phyloP scores from a whole-genome alignment of 768 basidiomycete species.

The Tricholoma saponaceum region DNA sequence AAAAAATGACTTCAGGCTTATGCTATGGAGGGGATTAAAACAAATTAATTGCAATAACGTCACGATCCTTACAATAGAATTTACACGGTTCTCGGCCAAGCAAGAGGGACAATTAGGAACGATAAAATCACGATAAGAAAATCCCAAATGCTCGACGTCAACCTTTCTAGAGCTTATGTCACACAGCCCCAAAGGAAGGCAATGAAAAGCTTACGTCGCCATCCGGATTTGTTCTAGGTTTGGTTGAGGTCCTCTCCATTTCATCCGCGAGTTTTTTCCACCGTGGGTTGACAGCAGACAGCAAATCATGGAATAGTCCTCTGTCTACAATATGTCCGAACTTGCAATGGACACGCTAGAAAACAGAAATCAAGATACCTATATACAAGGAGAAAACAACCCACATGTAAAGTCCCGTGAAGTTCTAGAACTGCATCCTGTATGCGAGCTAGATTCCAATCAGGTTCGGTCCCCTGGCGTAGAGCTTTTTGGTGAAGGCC shows the following conservation, averaged over 20 bases:
- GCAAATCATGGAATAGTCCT: slow-evolving; percentile 65
- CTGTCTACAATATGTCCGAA: slow-evolving; percentile 68
- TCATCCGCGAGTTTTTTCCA: slow-evolving; percentile 74
- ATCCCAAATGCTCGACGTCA: slow-evolving; percentile 64
- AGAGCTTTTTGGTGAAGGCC: slow-evolving; percentile 87
- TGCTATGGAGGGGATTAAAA: slow-evolving; percentile 37
- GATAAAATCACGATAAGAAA: slow-evolving; percentile 71
- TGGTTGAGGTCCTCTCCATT: slow-evolving; percentile 50
- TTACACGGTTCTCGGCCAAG: slow-evolving; percentile 47
- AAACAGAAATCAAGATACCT: neutral
- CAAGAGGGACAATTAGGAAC: slow-evolving; percentile 79
- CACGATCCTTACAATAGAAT: slow-evolving; percentile 47
- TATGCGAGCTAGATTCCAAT: slow-evolving; percentile 34
- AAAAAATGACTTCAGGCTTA: slow-evolving; percentile 84
- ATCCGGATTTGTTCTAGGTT: slow-evolving; percentile 84
- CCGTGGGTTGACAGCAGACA: slow-evolving; percentile 70
- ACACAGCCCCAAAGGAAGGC: neutral
- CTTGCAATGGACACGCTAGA: slow-evolving; percentile 74
- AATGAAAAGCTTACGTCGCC: slow-evolving; percentile 64
- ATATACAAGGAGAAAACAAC: neutral
- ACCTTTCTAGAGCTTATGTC: slow-evolving; percentile 44
- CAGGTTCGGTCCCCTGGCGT: slow-evolving; percentile 20
- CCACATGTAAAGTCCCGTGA: slow-evolving; percentile 83
- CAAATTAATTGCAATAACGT: neutral
- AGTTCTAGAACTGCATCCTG: slow-evolving; percentile 65